phyloP scores from a whole-genome alignment of 2,329 filamentous ascomycete genomes.

The Aspergillus sclerotialis region DNA sequence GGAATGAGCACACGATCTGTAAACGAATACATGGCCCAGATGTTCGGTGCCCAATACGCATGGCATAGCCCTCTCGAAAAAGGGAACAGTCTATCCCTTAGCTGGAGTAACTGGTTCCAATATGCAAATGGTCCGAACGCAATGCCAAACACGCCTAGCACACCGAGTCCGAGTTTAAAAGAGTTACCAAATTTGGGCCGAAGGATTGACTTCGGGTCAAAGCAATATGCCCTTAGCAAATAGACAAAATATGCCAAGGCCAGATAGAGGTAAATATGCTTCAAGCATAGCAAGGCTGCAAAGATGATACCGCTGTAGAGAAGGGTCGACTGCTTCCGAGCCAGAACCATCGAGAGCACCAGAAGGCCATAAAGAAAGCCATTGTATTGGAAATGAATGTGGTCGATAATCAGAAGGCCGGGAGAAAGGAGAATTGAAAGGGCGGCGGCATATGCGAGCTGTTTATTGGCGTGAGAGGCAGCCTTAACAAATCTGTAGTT shows the following conservation, averaged over 20 bases:
- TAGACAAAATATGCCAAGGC: slow-evolving; percentile 94
- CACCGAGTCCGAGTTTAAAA: slow-evolving; percentile 70
- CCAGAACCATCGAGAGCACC: slow-evolving; percentile 76
- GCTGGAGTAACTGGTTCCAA: slow-evolving; percentile 75
- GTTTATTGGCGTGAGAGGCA: slow-evolving; percentile 57
- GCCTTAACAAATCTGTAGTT: slow-evolving; percentile 64
- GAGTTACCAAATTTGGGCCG: slow-evolving; percentile 70
- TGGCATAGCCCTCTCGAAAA: slow-evolving; percentile 92
- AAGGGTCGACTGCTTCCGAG: slow-evolving; percentile 66
- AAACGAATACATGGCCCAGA: slow-evolving; percentile 97
- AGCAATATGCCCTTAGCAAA: slow-evolving; percentile 80
- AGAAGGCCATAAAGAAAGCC: slow-evolving; percentile 91
- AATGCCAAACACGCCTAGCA: slow-evolving; percentile 63
- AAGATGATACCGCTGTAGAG: slow-evolving; percentile 77
- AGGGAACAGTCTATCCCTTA: slow-evolving; percentile 79
- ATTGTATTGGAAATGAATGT: slow-evolving; percentile 99
- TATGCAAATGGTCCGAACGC: slow-evolving; percentile 85
- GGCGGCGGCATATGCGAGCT: slow-evolving; percentile 75
- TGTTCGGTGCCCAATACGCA: slow-evolving; percentile 96
- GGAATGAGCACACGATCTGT: slow-evolving; percentile 75
- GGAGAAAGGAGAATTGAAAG: slow-evolving; percentile 87
- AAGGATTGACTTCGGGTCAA: slow-evolving; percentile 70
- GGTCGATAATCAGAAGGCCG: slow-evolving; percentile 91
- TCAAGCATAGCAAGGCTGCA: slow-evolving; percentile 80
- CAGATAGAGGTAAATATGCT: slow-evolving; percentile 96